A percentile compares a stretch with the other conserved stretches of the same genome.
These are phyloP conservation scores for Kalanchoe fedtschenkoi DNA, from an alignment of 164 flowering plant species.

Conservation along the genomic window DNA sequence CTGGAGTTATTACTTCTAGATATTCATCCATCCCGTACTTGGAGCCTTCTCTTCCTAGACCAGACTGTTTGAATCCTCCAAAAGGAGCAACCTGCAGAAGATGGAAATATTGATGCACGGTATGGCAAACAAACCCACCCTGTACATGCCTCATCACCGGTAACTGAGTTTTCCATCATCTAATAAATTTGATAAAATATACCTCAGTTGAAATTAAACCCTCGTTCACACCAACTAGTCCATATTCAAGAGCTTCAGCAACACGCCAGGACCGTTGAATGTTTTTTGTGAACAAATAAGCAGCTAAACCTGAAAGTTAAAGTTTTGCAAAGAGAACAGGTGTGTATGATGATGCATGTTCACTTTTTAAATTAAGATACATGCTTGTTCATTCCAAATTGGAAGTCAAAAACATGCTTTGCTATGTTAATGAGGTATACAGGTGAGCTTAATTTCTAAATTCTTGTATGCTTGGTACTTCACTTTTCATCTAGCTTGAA, in stretches of 20 bases:
- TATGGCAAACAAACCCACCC: neutral
- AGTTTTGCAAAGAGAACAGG: neutral
- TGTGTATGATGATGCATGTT: neutral
- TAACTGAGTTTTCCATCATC: neutral
- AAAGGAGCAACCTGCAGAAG: constrained; percentile 88
- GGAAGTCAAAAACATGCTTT: no score
- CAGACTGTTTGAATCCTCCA: constrained; percentile 93
- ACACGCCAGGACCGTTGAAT: constrained; percentile 91
- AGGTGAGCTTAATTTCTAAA: no score
- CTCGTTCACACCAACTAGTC: constrained; percentile 92
- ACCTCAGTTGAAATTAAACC: constrained; percentile 95
- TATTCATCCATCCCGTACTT: constrained; percentile 94
- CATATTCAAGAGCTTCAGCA: constrained; percentile 92
- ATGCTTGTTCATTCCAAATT: neutral
- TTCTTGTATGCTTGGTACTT: no score
- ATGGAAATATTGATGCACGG: neutral
- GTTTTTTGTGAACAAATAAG: constrained; percentile 72
- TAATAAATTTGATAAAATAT: neutral
- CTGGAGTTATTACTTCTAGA: constrained; percentile 47
- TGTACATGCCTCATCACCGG: neutral
- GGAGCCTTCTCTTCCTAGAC: constrained; percentile 96
- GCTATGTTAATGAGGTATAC: no score
- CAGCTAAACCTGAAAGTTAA: constrained; percentile 62
- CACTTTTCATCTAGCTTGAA: no score
- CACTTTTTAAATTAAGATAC: neutral